Evolutionary conservation across 176 grass and related monocot species (phyloP), one percentile per base, ranked within the genome.

Genomic region (Elaeis guineensis): DNA sequence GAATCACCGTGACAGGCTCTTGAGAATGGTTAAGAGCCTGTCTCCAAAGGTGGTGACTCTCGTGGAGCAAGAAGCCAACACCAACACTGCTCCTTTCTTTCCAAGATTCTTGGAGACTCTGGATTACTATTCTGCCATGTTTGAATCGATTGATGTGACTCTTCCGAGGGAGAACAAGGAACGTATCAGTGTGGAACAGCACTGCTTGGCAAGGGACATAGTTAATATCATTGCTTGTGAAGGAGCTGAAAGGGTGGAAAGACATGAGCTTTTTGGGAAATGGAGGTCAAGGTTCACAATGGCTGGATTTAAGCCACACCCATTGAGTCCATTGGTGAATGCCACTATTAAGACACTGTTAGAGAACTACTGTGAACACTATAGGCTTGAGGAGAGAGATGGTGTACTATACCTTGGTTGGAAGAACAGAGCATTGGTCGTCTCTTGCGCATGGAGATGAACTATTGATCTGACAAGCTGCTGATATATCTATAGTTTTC

Each of bases 381-480:
- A 98, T 70, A 67, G 81, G 82, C 82, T 98, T 51, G 79, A 77
- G 7, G 94, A 98, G 79, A 72, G 21, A 66, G 84, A 93, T 14
- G 94, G 88, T 6, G 79, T 74, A 66, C 82, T 98, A 24, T 98
- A 83, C 73, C 87, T 98, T 17, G 94, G 88, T 1, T 98, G 94
- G 94, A 89, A 88, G 85, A 79, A 67, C 64, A 73, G 82, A 55
- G 71, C 88, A 26, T 66, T 98, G 64, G 65, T 93, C 0, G 79
- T 93, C 25, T 92, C 88, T 4, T 98, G 82, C 1, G 94, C 94
- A 16, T 98, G 94, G 94, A 83, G 86, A 57, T 98, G 86, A 83
- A 56, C 17, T 0, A 18, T 54, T 49, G 29, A 77, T 74, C 77
- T 76, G 26, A 73, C 56, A 44, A 44, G 35, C 35, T 44, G 35